Evolutionary conservation across 2,329 filamentous ascomycete species (phyloP).

Genomic region (Ramularia endophylla): DNA sequence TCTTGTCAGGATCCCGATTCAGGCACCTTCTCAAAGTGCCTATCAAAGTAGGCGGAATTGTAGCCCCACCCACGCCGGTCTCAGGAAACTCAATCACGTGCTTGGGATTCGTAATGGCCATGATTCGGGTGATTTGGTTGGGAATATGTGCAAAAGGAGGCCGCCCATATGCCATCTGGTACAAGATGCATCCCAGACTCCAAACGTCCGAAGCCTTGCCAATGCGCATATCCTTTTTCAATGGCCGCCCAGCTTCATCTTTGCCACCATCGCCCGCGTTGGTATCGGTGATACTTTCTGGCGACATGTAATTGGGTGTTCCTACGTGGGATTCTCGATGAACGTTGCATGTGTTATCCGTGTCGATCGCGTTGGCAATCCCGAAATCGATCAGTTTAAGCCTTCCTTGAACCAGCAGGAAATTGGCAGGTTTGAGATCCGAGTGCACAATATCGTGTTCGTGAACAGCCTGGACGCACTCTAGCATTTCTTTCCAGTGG

Average conservation of each 20-base stretch:
- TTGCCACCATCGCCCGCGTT: conserved; percentile 52
- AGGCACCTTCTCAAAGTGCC: conserved; percentile 53
- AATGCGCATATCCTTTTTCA: conserved; percentile 80
- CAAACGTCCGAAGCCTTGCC: conserved; percentile 95
- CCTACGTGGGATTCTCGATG: conserved; percentile 93
- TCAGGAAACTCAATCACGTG: conserved; percentile 68
- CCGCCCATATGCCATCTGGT: conserved; percentile 98
- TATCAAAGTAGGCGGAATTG: conserved; percentile 51
- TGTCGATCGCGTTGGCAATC: conserved; percentile 94
- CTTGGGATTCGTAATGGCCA: conserved; percentile 76
- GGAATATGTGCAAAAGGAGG: conserved; percentile 89
- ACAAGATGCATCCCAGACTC: conserved; percentile 93
- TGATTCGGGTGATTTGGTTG: conserved; percentile 79
- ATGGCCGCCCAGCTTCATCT: conserved; percentile 39
- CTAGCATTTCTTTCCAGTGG: conserved; percentile 99
- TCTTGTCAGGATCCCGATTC: conserved; percentile 50
- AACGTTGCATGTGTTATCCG: conserved; percentile 93
- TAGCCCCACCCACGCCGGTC: conserved; percentile 58
- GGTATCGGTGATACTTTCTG: conserved; percentile 84
- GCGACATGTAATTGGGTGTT: conserved; percentile 98
- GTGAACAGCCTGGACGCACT: conserved; percentile 87
- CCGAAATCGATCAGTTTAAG: conserved; percentile 98
- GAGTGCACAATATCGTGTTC: conserved; percentile 90
- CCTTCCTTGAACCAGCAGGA: conserved; percentile 82
- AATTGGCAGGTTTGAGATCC: conserved; percentile 95